A percentile compares a stretch with the other conserved stretches of the same genome.
Conservation (phyloP, 2,329 filamentous ascomycete species). For the Fusarium newnesense region DNA sequence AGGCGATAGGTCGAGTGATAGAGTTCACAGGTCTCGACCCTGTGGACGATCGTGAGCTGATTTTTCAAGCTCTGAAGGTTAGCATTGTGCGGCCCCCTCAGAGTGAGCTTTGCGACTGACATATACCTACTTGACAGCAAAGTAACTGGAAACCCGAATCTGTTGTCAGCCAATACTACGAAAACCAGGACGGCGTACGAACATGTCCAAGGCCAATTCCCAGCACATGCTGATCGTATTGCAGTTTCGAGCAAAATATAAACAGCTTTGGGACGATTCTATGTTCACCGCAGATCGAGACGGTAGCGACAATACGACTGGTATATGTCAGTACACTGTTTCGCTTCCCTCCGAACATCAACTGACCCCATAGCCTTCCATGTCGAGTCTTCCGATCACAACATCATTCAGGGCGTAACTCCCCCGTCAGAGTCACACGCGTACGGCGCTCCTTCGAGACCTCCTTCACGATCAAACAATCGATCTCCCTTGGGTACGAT, state of each 20-base stretch:
- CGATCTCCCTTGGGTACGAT: slow-evolving; percentile 66
- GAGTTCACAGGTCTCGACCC: slow-evolving; percentile 54
- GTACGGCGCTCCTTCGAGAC: slow-evolving; percentile 64
- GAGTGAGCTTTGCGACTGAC: slow-evolving; percentile 16
- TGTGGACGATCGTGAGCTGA: slow-evolving; percentile 51
- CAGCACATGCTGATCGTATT: slow-evolving; percentile 23
- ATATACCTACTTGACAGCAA: slow-evolving; percentile 37
- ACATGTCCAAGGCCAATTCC: neutral
- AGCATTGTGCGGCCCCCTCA: neutral
- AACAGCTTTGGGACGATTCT: slow-evolving; percentile 63
- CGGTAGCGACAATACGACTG: slow-evolving; percentile 54
- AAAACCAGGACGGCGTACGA: slow-evolving; percentile 54
- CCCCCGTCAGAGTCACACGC: slow-evolving; percentile 54
- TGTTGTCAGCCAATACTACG: slow-evolving; percentile 64
- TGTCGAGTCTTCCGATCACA: slow-evolving; percentile 62
- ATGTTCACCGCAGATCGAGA: slow-evolving; percentile 65
- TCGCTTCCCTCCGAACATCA: neutral
- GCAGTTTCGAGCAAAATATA: slow-evolving; percentile 61
- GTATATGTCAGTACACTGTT: slow-evolving; percentile 54
- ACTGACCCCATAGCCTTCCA: slow-evolving; percentile 60
- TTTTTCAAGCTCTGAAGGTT: slow-evolving; percentile 57
- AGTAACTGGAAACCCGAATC: slow-evolving; percentile 59
- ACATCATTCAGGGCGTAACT: slow-evolving; percentile 56
- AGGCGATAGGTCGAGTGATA: slow-evolving; percentile 53
- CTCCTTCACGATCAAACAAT: slow-evolving; percentile 69